Evolutionary conservation across 352 stramenopile genomes (phyloP).

Genomic region (Blastocystis sp.): DNA sequence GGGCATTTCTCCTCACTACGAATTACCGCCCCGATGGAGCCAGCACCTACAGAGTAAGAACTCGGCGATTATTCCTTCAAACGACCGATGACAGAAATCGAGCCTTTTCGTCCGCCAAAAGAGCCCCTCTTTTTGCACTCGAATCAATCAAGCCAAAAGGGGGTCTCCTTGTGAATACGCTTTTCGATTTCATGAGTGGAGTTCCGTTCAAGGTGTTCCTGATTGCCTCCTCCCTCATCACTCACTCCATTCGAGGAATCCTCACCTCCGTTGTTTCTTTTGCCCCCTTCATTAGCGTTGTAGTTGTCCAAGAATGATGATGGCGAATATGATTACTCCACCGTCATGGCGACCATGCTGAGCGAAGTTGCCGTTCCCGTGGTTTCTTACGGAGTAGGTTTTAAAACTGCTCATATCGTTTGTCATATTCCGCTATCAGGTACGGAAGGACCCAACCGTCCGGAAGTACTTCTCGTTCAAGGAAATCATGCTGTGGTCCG

Average conservation of each 20-base stretch:
- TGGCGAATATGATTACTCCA: conserved; percentile 59
- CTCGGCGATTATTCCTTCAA: too few relatives aligned
- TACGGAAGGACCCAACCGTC: conserved; percentile 5
- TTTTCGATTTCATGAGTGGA: not conserved
- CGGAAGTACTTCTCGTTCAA: conserved; percentile 52
- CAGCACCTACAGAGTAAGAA: too few relatives aligned
- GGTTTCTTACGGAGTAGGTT: conserved; percentile 24
- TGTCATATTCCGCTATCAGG: conserved; percentile 36
- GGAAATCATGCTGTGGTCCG: conserved; percentile 57
- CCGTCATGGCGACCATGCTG: conserved; percentile 46
- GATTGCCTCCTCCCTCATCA: conserved; percentile 46
- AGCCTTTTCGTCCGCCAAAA: too few relatives aligned
- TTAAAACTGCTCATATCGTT: conserved; percentile 59
- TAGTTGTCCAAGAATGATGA: conserved; percentile 65
- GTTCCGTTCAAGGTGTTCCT: conserved; percentile 30
- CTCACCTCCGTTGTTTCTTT: conserved; percentile 15
- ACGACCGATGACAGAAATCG: too few relatives aligned
- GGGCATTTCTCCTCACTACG: conserved; percentile 68
- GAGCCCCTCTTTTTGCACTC: too few relatives aligned
- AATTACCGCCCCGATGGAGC: not conserved
- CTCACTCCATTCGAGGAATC: conserved; percentile 52
- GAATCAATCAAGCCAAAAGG: too few relatives aligned
- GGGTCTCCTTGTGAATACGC: too few relatives aligned
- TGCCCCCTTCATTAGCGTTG: not conserved
- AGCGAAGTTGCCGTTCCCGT: conserved; percentile 19